Conservation (phyloP, 768 basidiomycete genomes). For the Lanmaoa pseudosensibilis region DNA sequence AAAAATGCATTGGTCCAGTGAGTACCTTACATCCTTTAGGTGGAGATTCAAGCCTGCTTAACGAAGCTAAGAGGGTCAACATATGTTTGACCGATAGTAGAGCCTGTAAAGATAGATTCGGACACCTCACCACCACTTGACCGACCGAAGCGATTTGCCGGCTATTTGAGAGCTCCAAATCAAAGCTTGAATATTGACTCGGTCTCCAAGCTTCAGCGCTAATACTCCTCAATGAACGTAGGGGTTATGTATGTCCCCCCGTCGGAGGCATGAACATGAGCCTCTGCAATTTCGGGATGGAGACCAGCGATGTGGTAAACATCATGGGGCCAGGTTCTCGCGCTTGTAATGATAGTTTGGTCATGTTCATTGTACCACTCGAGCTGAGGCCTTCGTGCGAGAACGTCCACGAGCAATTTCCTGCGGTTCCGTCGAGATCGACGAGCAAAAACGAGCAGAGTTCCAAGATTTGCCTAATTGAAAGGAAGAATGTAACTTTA, state of each 20-base stretch:
- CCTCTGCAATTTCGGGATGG: background rate
- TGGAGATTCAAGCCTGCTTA: too few relatives aligned
- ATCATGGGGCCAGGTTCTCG: background rate
- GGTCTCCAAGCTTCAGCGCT: background rate
- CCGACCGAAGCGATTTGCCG: too few relatives aligned
- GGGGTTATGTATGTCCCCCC: background rate
- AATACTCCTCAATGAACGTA: background rate
- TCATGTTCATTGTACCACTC: background rate
- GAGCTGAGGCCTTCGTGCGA: background rate
- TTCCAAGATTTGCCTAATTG: background rate
- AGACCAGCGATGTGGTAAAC: background rate
- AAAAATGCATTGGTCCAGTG: too few relatives aligned
- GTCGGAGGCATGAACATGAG: background rate
- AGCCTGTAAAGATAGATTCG: background rate
- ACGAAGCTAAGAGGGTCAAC: too few relatives aligned
- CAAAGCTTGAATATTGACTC: background rate
- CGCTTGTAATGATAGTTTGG: background rate
- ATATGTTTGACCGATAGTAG: too few relatives aligned
- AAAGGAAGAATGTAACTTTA: background rate
- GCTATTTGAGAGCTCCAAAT: background rate
- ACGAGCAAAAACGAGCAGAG: background rate
- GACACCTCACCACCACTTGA: background rate
- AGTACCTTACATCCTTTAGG: too few relatives aligned
- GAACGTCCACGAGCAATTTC: background rate
- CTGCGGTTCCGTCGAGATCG: background rate